Percentiles rank a stretch among this genome's conserved stretches.
Evolutionary conservation across 805 yeast species (phyloP).

Genomic region (Zygoascus flipseniorum): DNA sequence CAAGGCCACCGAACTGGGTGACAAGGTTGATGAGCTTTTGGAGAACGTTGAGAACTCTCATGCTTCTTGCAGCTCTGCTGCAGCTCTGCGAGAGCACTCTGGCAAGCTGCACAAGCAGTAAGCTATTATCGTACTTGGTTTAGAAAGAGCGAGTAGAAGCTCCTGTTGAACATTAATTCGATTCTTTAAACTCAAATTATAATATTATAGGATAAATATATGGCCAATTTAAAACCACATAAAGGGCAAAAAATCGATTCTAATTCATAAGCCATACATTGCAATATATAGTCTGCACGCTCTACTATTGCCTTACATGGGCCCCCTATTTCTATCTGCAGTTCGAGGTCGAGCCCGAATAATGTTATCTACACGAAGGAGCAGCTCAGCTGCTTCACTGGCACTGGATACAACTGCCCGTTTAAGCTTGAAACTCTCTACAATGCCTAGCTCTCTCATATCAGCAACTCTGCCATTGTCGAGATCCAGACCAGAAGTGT

Average conservation of each 20-base stretch:
- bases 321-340: constrained; percentile 61
- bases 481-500: constrained; percentile 86
- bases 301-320: neutral
- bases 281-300: neutral
- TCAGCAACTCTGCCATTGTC: constrained; percentile 80
- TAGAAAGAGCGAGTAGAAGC: neutral
- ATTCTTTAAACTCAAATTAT: neutral
- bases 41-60: neutral
- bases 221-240: neutral
- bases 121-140: neutral
- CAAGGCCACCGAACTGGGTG: neutral
- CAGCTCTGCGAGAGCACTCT: neutral
- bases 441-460: constrained; percentile 88
- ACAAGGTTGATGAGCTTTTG: neutral
- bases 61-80: neutral
- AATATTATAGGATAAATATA: neutral
- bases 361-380: constrained; percentile 92
- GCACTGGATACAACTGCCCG: constrained; percentile 91
- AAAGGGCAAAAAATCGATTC: neutral
- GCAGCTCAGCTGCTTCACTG: constrained; percentile 95
- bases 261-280: neutral
- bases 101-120: neutral
- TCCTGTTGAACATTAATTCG: neutral
- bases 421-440: constrained; percentile 88
- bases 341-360: constrained; percentile 97